phyloP scores from a whole-genome alignment of 2,329 filamentous ascomycete species.

The Incumbomyces lentus region DNA sequence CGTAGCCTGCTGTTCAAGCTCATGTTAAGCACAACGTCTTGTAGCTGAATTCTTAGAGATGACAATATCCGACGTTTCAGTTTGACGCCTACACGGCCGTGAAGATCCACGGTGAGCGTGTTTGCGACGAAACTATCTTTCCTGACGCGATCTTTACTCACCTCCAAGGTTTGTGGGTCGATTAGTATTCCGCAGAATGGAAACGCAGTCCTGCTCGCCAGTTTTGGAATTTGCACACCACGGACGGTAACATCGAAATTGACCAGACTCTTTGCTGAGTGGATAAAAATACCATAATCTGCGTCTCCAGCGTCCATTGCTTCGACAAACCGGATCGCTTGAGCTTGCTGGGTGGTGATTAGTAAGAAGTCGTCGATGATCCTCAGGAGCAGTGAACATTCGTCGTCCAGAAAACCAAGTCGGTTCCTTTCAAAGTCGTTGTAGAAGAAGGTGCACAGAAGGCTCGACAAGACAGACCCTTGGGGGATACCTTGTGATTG shows the following conservation, averaged over 20 bases:
- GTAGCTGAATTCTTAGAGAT: slow-evolving; percentile 73
- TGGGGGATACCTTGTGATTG: slow-evolving; percentile 88
- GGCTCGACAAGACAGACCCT: slow-evolving; percentile 75
- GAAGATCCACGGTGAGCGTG: slow-evolving; percentile 68
- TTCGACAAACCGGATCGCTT: slow-evolving; percentile 63
- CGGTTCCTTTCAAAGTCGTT: slow-evolving; percentile 66
- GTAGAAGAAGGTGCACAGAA: slow-evolving; percentile 94
- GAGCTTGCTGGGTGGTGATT: slow-evolving; percentile 57
- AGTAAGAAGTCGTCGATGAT: slow-evolving; percentile 90
- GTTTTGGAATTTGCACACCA: slow-evolving; percentile 42
- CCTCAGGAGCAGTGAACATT: slow-evolving; percentile 57
- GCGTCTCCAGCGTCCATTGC: slow-evolving; percentile 71
- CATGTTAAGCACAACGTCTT: slow-evolving; percentile 74
- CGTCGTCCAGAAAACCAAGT: slow-evolving; percentile 53
- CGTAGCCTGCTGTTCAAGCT: slow-evolving; percentile 60
- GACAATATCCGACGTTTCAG: slow-evolving; percentile 70
- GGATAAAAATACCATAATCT: slow-evolving; percentile 71
- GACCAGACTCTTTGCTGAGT: slow-evolving; percentile 64
- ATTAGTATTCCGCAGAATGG: slow-evolving; percentile 82
- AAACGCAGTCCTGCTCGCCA: slow-evolving; percentile 47
- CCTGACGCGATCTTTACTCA: slow-evolving; percentile 57
- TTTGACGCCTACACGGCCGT: slow-evolving; percentile 59
- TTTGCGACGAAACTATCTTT: slow-evolving; percentile 52
- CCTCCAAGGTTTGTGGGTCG: slow-evolving; percentile 61
- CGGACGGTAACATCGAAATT: slow-evolving; percentile 64